Evolutionary conservation across 495 filamentous ascomycete genomes (phyloP), one percentile per base, ranked within the genome.

Genomic region (Aspergillus indologenus): DNA sequence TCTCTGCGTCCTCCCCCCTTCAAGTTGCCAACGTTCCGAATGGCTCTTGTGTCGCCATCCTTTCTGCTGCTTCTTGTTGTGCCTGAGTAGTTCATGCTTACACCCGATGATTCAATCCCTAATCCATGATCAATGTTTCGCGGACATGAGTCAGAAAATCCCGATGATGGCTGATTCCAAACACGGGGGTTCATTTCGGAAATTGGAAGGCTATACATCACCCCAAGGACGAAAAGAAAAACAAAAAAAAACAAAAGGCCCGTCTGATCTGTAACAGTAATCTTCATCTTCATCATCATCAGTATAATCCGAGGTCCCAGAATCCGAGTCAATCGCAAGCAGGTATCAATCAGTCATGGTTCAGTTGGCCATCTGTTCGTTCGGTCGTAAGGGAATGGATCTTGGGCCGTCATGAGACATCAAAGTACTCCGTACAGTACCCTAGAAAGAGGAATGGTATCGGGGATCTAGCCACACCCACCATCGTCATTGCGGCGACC

Each of bases 401-500:
- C 34, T 40, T 40, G 34, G 34, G 34, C 34, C 34, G 34, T 40
- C 34, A 40, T 48, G 53, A 62, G 57, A 55, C 14, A 47, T 54
- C 21, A n/a, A n/a, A n/a, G n/a, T n/a, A n/a, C n/a, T n/a, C n/a
- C n/a, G n/a, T n/a, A n/a, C 40, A 53, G 29, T 52, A 52, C 51
- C 56, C 45, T 51, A 59, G 42, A 60, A 59, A 50, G 48, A 31
- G 44, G 21, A 26, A 53, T 63, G 54, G 57, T 54, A 54, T 59
- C 56, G 58, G 57, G 21, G 44, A 58, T 49, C 55, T 45, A 45
- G 42, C 45, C 55, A 42, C 45, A 53, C 47, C 58, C 61, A 54
- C 61, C 49, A 61, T 46, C 61, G 11, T 58, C 49, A 19, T 20
- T 7, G 45, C 45, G 45, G 19, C 45, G 18, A 51, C 21, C 46